These are phyloP conservation scores for Oryza rufipogon DNA, from an alignment of 176 grass and related monocot species.

Conservation along the genomic window DNA sequence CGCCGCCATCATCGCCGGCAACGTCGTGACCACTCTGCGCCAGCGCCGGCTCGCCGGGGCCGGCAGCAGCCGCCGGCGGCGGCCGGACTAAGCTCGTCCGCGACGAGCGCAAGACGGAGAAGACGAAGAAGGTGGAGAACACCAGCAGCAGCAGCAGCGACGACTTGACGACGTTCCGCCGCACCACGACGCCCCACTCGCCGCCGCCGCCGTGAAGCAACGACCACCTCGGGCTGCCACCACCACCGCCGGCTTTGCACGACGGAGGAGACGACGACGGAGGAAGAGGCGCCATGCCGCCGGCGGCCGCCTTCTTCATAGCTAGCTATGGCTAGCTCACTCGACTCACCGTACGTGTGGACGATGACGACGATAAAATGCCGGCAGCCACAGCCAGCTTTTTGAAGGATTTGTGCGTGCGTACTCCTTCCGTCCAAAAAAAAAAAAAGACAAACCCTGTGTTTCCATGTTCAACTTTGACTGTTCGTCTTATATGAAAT, in stretches of 20 bases:
- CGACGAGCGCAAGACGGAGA: conserved; percentile 40
- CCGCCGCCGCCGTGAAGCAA: conserved; percentile 34
- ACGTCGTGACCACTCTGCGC: not conserved
- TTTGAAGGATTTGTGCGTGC: conserved; percentile 18
- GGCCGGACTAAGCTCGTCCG: not conserved
- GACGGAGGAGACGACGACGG: conserved; percentile 22
- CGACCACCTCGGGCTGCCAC: conserved; percentile 22
- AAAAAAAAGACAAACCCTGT: no score
- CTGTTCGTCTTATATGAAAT: no score
- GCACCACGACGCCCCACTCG: conserved; percentile 51
- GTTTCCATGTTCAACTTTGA: no score
- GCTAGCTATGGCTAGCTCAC: no score
- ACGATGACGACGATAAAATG: not conserved
- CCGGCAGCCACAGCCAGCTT: not conserved
- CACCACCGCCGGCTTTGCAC: not conserved
- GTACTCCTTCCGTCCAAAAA: not conserved
- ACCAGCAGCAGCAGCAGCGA: conserved; percentile 54
- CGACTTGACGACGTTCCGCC: conserved; percentile 48
- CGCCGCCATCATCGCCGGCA: not conserved
- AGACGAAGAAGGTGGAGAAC: conserved; percentile 42
- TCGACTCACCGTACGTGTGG: no score
- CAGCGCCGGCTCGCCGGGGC: not conserved
- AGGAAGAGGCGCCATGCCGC: conserved; percentile 32
- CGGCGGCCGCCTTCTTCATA: not conserved
- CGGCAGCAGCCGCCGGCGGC: not conserved